These are phyloP conservation scores for Ogataea hybrid DNA, from an alignment of 1,139 yeast genomes.

Conservation along the genomic window DNA sequence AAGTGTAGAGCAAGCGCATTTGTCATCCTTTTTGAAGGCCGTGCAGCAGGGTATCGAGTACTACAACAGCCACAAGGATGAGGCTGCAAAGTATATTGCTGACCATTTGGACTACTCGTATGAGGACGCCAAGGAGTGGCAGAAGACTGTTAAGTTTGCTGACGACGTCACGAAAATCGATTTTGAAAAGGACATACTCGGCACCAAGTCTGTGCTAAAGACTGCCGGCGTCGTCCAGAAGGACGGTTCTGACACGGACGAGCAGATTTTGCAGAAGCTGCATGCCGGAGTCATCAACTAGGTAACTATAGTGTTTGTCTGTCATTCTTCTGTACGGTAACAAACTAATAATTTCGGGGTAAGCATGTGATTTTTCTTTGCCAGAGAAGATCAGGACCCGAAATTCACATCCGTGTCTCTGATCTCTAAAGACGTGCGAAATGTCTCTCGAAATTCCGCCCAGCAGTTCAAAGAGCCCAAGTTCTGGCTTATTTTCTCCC, in stretches of 20 bases:
- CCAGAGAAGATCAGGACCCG: slow-evolving; percentile 1
- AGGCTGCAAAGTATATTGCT: slow-evolving; percentile 64
- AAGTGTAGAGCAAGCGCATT: slow-evolving; percentile 16
- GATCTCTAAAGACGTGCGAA: background rate
- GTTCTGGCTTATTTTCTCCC: slow-evolving; percentile 4
- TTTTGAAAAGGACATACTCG: slow-evolving; percentile 49
- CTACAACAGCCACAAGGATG: slow-evolving; percentile 58
- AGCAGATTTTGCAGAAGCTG: slow-evolving; percentile 35
- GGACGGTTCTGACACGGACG: slow-evolving; percentile 34
- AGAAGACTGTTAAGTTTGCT: slow-evolving; percentile 69
- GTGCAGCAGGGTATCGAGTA: slow-evolving; percentile 67
- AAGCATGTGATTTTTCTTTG: slow-evolving; percentile 14
- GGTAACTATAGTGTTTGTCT: background rate
- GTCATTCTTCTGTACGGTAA: background rate
- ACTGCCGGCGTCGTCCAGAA: slow-evolving; percentile 55
- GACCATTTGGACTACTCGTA: slow-evolving; percentile 69
- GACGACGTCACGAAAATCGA: slow-evolving; percentile 49
- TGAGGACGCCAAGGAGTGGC: slow-evolving; percentile 79
- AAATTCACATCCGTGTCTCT: background rate
- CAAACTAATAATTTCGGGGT: background rate
- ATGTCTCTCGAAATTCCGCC: slow-evolving; percentile 10
- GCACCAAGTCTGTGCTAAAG: slow-evolving; percentile 47
- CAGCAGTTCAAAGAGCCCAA: slow-evolving; percentile 8
- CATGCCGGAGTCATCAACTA: slow-evolving; percentile 10
- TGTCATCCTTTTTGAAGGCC: slow-evolving; percentile 35